These are phyloP conservation scores for Phaeotremella skinneri DNA, from an alignment of 768 basidiomycete species.

Conservation along the genomic window DNA sequence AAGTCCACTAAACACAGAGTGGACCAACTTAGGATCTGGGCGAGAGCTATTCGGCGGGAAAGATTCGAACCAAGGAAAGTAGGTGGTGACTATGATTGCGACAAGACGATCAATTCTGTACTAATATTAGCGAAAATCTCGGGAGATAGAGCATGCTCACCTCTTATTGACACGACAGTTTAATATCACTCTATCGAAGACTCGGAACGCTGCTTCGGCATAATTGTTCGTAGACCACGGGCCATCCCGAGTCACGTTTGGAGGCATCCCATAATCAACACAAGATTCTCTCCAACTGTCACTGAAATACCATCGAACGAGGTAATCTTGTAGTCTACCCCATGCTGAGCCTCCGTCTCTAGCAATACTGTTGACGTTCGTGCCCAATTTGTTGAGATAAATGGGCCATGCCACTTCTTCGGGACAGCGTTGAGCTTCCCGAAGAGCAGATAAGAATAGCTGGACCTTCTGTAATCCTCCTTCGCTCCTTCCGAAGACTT, in stretches of 20 bases:
- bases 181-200: constrained; percentile 15
- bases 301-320: constrained; percentile 12
- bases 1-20: not conserved
- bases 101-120: constrained; percentile 15
- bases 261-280: constrained; percentile 12
- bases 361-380: not conserved
- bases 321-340: not conserved
- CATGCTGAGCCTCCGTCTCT: constrained; percentile 1
- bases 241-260: constrained; percentile 14
- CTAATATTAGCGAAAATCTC: not conserved
- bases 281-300: constrained; percentile 1
- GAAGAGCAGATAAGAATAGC: constrained; percentile 3
- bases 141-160: not conserved
- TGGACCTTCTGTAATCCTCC: not conserved
- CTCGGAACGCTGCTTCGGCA: constrained; percentile 11
- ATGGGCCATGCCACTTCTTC: not conserved
- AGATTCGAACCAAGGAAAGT: constrained; percentile 15
- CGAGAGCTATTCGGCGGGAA: constrained; percentile 1
- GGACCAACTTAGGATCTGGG: not conserved
- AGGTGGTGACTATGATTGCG: constrained; percentile 6
- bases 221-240: constrained; percentile 22
- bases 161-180: constrained; percentile 12
- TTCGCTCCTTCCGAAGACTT: not conserved
- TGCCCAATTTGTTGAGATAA: not conserved
- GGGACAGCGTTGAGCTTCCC: constrained; percentile 13